Evolutionary conservation across 2,329 filamentous ascomycete species (phyloP), one percentile per base, ranked within the genome.

Genomic region (Colletotrichum sidae): DNA sequence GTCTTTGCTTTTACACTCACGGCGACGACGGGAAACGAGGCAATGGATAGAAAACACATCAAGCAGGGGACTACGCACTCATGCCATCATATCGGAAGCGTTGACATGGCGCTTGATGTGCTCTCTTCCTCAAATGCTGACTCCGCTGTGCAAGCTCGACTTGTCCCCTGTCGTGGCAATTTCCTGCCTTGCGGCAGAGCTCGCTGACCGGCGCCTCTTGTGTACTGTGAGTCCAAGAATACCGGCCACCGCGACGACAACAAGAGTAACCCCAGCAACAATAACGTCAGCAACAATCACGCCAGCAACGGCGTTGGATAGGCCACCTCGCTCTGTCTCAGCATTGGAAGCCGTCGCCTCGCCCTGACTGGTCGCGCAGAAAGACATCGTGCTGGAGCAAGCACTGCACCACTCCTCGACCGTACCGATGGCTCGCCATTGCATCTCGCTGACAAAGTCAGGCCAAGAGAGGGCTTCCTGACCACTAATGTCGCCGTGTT

Each of bases 261-360:
- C 75, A 13, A 78, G 72, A 3, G 74, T 75, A 2, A 76, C 73
- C 67, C 75, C 67, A 3, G 76, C 75, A 13, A 75, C 75, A 25
- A 77, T 74, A 2, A 75, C 75, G 44, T 75, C 75, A 2, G 75
- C 75, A 7, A 77, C 73, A 17, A 77, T 74, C 2, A 75, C 75
- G 44, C 75, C 75, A 2, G 75, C 75, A 7, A 77, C 73, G 4
- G 70, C 68, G n/a, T 74, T 76, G 5, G 76, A 77, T 68, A 78
- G 74, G 37, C 71, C 71, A 2, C 69, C 58, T 9, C 54, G 62
- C 10, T 65, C 57, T 15, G 45, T 51, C 15, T 42, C 11, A 35
- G 50, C 39, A 7, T 33, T 42, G 1, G 67, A 55, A 33, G 54
- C 64, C n/a, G 45, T 51, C 3, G 67, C 62, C 2, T 70, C 70